Percentiles rank a stretch among this genome's conserved stretches.
phyloP scores from a whole-genome alignment of 192 early-diverging fungal species.

The Coemansia sp. region DNA sequence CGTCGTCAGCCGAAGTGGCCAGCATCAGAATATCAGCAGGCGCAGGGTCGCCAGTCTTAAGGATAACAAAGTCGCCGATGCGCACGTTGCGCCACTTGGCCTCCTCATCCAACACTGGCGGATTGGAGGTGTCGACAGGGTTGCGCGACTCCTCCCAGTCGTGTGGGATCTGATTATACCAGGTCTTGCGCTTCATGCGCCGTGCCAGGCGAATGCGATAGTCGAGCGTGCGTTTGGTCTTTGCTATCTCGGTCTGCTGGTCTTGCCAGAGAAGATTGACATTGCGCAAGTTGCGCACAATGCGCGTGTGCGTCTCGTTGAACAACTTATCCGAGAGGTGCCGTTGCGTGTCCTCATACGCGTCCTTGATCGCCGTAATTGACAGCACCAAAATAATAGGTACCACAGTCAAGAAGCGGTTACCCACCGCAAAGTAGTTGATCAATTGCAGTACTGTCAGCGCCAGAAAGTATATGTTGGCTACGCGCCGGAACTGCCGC shows the following conservation, averaged over 20 bases:
- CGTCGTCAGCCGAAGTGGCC: conserved; percentile 77
- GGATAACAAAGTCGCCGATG: conserved; percentile 85
- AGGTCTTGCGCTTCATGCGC: conserved; percentile 34
- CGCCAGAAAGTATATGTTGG: conserved; percentile 94
- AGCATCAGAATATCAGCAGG: conserved; percentile 93
- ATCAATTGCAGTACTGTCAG: conserved; percentile 86
- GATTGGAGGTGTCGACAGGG: conserved; percentile 10
- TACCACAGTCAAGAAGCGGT: conserved; percentile 75
- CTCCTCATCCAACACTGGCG: conserved; percentile 35
- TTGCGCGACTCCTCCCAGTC: conserved; percentile 48
- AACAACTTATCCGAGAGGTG: conserved; percentile 75
- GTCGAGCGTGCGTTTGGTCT: conserved; percentile 14
- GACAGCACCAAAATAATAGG: conserved; percentile 82
- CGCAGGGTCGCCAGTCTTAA: conserved; percentile 80
- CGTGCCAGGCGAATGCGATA: conserved; percentile 39
- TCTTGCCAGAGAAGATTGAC: conserved; percentile 53
- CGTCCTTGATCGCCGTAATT: conserved; percentile 85
- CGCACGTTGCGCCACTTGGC: conserved; percentile 83
- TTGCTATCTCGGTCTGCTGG: conserved; percentile 23
- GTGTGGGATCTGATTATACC: conserved; percentile 48
- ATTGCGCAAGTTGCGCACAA: conserved; percentile 64
- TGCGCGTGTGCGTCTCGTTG: conserved; percentile 68
- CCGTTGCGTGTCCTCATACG: conserved; percentile 86
- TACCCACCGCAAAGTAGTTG: conserved; percentile 61
- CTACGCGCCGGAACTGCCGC: conserved; percentile 94